These are phyloP conservation scores for Theileria orientalis DNA, from an alignment of 169 alveolate genomes.

Conservation along the genomic window DNA sequence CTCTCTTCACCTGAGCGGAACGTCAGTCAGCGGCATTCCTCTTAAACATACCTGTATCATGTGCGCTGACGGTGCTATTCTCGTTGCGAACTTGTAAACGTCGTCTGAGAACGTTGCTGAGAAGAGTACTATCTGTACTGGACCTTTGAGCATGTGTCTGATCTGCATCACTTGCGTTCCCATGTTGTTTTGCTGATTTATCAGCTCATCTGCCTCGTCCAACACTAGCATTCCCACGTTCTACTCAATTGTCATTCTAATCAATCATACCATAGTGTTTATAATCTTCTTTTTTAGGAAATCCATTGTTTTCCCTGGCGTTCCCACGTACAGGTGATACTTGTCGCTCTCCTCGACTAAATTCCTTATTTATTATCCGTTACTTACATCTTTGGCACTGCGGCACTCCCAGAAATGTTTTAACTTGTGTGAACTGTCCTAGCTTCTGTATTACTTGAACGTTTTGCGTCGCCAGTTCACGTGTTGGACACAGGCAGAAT, in stretches of 20 bases:
- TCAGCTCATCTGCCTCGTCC: constrained; percentile 98
- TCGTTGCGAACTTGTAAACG: constrained; percentile 84
- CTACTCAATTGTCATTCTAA: background rate
- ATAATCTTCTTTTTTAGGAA: constrained; percentile 86
- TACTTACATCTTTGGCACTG: constrained; percentile 71
- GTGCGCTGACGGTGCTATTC: constrained; percentile 83
- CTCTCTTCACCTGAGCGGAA: constrained; percentile 84
- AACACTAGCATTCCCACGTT: constrained; percentile 80
- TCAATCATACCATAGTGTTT: constrained; percentile 53
- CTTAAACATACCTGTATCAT: constrained; percentile 53
- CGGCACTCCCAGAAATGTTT: constrained; percentile 85
- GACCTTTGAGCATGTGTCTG: constrained; percentile 71
- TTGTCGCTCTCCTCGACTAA: constrained; percentile 68
- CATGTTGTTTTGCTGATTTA: constrained; percentile 82
- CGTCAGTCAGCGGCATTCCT: too few species aligned
- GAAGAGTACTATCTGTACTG: constrained; percentile 84
- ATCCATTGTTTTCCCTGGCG: constrained; percentile 97
- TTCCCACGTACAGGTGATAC: constrained; percentile 92
- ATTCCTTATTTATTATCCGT: too few species aligned
- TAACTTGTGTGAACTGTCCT: constrained; percentile 86
- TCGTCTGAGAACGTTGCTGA: constrained; percentile 91
- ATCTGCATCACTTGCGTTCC: constrained; percentile 88
- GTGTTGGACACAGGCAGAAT: constrained; percentile 92
- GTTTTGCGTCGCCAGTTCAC: constrained; percentile 96
- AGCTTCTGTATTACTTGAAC: constrained; percentile 85